Evolutionary conservation across 2,329 filamentous ascomycete species (phyloP).

Genomic region (Celoporthe dispersa): DNA sequence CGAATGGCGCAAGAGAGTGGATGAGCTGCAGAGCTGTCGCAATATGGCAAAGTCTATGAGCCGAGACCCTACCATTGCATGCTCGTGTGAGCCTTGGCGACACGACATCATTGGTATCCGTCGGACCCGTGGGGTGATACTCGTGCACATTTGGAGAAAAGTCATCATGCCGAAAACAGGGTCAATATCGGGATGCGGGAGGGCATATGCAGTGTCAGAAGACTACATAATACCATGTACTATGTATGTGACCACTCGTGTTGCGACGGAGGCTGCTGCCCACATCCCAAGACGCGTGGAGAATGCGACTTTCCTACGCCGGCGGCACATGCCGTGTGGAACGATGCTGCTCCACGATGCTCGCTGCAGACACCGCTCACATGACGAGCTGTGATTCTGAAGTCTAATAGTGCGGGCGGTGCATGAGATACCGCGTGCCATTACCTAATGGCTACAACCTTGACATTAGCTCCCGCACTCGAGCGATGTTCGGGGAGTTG

Average conservation of each 20-base stretch:
- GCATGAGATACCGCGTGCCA: slow-evolving; percentile 9
- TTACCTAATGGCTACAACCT: slow-evolving; percentile 20
- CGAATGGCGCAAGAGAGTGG: slow-evolving; percentile 33
- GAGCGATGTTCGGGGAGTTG: background rate
- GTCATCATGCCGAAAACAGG: background rate
- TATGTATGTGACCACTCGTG: background rate
- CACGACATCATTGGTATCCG: background rate
- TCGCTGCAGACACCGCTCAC: slow-evolving; percentile 5
- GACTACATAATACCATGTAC: slow-evolving; percentile 2
- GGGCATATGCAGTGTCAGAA: slow-evolving; percentile 19
- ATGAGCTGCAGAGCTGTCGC: slow-evolving; percentile 24
- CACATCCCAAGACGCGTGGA: background rate
- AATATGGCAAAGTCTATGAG: background rate
- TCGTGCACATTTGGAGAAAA: slow-evolving; percentile 4
- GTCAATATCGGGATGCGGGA: slow-evolving; percentile 15
- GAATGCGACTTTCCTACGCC: background rate
- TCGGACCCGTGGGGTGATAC: background rate
- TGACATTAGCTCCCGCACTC: slow-evolving; percentile 9
- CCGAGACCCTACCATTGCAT: background rate
- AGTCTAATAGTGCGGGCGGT: background rate
- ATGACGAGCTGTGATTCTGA: slow-evolving; percentile 9
- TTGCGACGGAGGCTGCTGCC: background rate
- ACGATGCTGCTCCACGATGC: slow-evolving; percentile 1
- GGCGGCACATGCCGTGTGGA: background rate
- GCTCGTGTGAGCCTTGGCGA: background rate